phyloP scores from a whole-genome alignment of 768 basidiomycete species.

The Scleroderma citrinum region DNA sequence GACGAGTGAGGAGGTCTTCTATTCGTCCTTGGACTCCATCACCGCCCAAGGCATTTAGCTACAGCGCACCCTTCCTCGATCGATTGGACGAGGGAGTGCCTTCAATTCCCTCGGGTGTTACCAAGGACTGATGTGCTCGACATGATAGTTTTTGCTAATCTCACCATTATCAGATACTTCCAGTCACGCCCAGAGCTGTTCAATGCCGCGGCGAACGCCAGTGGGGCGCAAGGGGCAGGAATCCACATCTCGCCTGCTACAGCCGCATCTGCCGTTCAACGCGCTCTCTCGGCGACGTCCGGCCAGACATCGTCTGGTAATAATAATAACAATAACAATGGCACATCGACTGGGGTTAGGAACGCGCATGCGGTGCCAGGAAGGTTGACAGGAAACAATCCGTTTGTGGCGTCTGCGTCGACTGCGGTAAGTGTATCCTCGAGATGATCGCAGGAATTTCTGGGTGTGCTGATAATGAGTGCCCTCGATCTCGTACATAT shows the following conservation, averaged over 20 bases:
- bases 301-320: constrained; percentile 29
- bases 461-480: constrained; percentile 4
- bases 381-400: constrained; percentile 15
- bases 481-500: too few relatives aligned
- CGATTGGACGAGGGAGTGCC: too few relatives aligned
- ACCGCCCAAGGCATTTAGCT: too few relatives aligned
- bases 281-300: constrained; percentile 39
- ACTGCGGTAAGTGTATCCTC: constrained; percentile 24
- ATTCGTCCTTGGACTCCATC: not conserved
- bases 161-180: constrained; percentile 51
- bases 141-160: not conserved
- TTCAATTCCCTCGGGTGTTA: too few relatives aligned
- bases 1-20: constrained; percentile 53
- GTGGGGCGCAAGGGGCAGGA: constrained; percentile 12
- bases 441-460: not conserved
- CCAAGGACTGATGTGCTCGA: not conserved
- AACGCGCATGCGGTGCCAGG: constrained; percentile 28
- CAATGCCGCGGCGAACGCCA: constrained; percentile 16
- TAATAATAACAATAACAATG: constrained; percentile 18
- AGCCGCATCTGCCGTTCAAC: constrained; percentile 39
- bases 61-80: too few relatives aligned
- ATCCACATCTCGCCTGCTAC: constrained; percentile 18
- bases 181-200: constrained; percentile 64
- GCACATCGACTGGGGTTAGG: constrained; percentile 38
- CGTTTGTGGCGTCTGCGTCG: constrained; percentile 29